Evolutionary conservation across 441 rosid species (phyloP).

Genomic region (Eruca vesicaria): DNA sequence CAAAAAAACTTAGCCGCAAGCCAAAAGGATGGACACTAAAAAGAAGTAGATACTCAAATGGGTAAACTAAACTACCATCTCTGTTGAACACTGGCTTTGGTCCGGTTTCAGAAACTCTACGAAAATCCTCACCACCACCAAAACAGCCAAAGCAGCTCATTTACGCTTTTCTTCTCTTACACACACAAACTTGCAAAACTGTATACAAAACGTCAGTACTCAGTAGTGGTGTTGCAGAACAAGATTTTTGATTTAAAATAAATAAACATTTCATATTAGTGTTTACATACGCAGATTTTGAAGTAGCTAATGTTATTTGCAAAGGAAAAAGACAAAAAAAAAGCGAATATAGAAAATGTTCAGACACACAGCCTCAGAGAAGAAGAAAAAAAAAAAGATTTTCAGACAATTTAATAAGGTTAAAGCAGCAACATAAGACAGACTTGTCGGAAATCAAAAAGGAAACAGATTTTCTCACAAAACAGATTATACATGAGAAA

Average conservation of each 20-base stretch:
- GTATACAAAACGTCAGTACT: neutral
- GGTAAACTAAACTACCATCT: slow-evolving; percentile 32
- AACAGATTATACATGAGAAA: neutral
- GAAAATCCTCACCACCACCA: slow-evolving; percentile 46
- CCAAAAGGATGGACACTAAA: too few relatives aligned
- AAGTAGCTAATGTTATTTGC: neutral
- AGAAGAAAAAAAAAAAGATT: neutral
- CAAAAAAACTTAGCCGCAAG: neutral
- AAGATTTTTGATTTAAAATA: neutral
- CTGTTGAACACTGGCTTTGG: slow-evolving; percentile 37
- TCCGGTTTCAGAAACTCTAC: slow-evolving; percentile 47
- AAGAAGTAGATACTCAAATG: neutral
- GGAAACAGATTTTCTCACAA: neutral
- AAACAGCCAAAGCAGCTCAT: slow-evolving; percentile 63
- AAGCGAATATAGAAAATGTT: neutral
- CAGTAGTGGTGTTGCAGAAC: neutral
- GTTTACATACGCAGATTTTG: neutral
- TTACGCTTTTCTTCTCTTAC: slow-evolving; percentile 6
- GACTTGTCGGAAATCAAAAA: neutral
- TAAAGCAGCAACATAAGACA: slow-evolving; percentile 22
- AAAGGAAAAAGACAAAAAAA: neutral
- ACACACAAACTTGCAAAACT: slow-evolving; percentile 9
- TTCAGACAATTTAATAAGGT: slow-evolving; percentile 13
- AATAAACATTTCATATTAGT: neutral
- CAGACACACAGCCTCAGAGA: neutral